Percentiles rank a stretch among this genome's conserved stretches.
Evolutionary conservation across 495 filamentous ascomycete genomes (phyloP).

Genomic region (Evansstolkia leycettana): DNA sequence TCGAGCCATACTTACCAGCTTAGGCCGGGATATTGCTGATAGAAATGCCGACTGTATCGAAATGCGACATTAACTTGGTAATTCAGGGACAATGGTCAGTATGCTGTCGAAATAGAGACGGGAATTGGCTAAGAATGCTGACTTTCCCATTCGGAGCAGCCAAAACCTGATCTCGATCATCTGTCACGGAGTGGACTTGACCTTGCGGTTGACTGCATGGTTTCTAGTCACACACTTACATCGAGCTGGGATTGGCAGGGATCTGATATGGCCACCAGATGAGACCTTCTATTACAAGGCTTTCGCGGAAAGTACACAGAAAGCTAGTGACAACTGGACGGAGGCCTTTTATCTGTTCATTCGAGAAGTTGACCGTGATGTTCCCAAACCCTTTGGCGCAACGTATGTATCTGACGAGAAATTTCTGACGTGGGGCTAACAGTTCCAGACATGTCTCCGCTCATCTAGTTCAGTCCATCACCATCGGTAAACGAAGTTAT

Average conservation of each 20-base stretch:
- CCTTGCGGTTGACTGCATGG: slow-evolving; percentile 2
- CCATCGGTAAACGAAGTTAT: neutral
- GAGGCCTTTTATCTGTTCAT: neutral
- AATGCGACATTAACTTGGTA: neutral
- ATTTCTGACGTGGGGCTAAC: neutral
- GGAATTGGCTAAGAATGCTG: too few relatives aligned
- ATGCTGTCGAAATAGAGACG: neutral
- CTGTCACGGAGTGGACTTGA: too few relatives aligned
- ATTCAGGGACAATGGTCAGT: neutral
- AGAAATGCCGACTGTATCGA: slow-evolving; percentile 3
- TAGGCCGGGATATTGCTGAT: slow-evolving; percentile 10
- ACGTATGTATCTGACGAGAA: neutral
- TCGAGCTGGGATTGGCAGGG: neutral
- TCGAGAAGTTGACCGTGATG: neutral
- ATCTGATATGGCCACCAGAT: slow-evolving; percentile 2
- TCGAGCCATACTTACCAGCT: too few relatives aligned
- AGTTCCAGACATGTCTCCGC: neutral
- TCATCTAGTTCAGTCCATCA: neutral
- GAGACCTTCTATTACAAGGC: neutral
- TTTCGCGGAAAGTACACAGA: slow-evolving; percentile 1
- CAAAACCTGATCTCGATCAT: too few relatives aligned
- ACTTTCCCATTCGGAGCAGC: too few relatives aligned
- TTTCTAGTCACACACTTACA: slow-evolving; percentile 1
- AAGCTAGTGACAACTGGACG: neutral
- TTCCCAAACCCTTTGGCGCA: neutral